Conservation (phyloP, 495 filamentous ascomycete genomes). For the Annulohypoxylon maeteangense region DNA sequence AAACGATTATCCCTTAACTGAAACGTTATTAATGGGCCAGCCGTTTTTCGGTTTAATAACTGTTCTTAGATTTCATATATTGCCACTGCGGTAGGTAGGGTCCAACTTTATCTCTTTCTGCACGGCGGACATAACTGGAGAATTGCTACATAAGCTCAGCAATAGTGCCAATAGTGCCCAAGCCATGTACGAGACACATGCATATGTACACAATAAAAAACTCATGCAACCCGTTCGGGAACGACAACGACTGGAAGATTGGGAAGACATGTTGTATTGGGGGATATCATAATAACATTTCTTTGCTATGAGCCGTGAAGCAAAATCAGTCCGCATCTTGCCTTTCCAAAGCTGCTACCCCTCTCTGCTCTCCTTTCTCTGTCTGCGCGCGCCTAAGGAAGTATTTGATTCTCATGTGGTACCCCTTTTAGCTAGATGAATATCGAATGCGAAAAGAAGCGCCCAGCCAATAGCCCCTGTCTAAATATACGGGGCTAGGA, state of each 20-base stretch:
- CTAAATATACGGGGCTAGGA: slow-evolving; percentile 27
- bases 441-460: slow-evolving; percentile 35
- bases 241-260: slow-evolving; percentile 6
- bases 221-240: slow-evolving; percentile 6
- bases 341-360: slow-evolving; percentile 36
- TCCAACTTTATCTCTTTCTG: background rate
- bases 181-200: slow-evolving; percentile 4
- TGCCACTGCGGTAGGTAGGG: too few species aligned
- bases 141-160: background rate
- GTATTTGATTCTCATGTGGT: slow-evolving; percentile 19
- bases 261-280: slow-evolving; percentile 34
- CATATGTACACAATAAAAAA: slow-evolving; percentile 20
- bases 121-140: background rate
- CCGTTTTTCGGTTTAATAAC: too few species aligned
- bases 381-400: background rate
- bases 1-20: too few species aligned
- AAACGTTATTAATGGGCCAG: too few species aligned
- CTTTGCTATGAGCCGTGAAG: slow-evolving; percentile 28
- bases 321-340: slow-evolving; percentile 24
- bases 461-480: slow-evolving; percentile 11
- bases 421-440: slow-evolving; percentile 15
- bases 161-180: background rate
- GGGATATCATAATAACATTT: slow-evolving; percentile 36
- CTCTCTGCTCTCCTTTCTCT: background rate
- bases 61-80: too few species aligned